Evolutionary conservation across 2,329 filamentous ascomycete genomes (phyloP), one percentile per base, ranked within the genome.

Genomic region (Aspergillus glaucus): DNA sequence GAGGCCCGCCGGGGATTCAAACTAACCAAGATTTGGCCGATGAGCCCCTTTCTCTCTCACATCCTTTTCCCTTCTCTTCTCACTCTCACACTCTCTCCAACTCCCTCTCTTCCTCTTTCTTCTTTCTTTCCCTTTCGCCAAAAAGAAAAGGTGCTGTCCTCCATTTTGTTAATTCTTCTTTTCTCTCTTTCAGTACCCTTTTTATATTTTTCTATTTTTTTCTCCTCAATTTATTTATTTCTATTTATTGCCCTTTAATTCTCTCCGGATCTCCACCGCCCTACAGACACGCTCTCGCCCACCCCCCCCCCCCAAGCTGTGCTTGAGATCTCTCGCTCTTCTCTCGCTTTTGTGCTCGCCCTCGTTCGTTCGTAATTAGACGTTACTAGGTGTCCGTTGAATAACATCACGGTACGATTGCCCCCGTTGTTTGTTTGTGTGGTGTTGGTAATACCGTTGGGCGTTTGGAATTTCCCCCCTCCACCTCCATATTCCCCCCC

Each of bases 141-240:
- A 37, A 37, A 37, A 55, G 49, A 56, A 57, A 57, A 57, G 53
- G 56, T 57, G 57, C 55, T 52, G 51, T 43, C 50, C 47, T 48
- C 55, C 51, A 45, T 21, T 21, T 14, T 40, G 10, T 40, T 50
- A 43, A 47, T 56, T 50, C 52, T 56, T 62, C 63, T 61, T 59
- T 60, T 66, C 62, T 62, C 62, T 66, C 37, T 40, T 40, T 40
- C 37, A 40, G 15, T 21, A 22, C 10, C 17, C 37, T 40, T 40
- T 21, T 40, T 21, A 10, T 19, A 61, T 62, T 55, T 58, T 56
- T 17, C 40, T 51, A 51, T 51, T 54, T 55, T 54, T 55, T 47
- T 52, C 56, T 57, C 55, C 51, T 47, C 41, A 49, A 37, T 43
- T 28, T 46, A 44, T 50, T 47, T 53, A 45, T 46, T 34, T 39